Conservation (phyloP, 2,329 filamentous ascomycete species). For the Penicillium sp. region DNA sequence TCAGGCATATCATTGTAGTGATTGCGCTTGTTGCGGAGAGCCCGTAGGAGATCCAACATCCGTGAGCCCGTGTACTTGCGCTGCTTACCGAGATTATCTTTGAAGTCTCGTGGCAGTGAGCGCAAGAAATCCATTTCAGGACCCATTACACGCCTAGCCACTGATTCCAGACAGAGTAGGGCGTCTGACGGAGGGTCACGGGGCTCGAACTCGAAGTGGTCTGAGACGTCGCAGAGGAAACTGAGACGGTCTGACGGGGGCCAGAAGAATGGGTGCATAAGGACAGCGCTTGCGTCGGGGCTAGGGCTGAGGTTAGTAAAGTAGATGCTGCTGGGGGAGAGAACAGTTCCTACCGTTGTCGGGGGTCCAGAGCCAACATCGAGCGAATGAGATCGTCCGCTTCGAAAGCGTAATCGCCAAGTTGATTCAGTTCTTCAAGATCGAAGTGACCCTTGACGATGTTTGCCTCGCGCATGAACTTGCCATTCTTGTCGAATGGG, state of each 20-base stretch:
- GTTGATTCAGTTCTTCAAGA: constrained; percentile 64
- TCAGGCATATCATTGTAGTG: constrained; percentile 97
- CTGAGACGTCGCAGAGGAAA: constrained; percentile 94
- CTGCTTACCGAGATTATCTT: constrained; percentile 87
- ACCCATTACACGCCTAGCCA: constrained; percentile 43
- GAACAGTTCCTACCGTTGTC: constrained; percentile 42
- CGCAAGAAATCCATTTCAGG: constrained; percentile 73
- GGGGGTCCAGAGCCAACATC: constrained; percentile 69
- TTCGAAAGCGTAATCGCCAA: constrained; percentile 82
- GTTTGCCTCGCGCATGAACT: constrained; percentile 94
- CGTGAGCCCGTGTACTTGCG: constrained; percentile 84
- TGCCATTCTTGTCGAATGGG: constrained; percentile 89
- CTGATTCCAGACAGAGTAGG: constrained; percentile 57
- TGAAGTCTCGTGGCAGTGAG: constrained; percentile 71
- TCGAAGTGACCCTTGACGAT: constrained; percentile 86
- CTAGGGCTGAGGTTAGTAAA: background rate
- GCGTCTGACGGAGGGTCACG: constrained; percentile 73
- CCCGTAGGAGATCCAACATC: constrained; percentile 81
- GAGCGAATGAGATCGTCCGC: constrained; percentile 79
- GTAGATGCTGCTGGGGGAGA: background rate
- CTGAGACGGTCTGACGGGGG: constrained; percentile 77
- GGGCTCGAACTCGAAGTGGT: constrained; percentile 91
- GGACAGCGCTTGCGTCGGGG: constrained; percentile 72
- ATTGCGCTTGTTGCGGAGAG: constrained; percentile 91
- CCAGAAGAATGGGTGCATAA: constrained; percentile 98